These are phyloP conservation scores for Aspergillus bridgeri DNA, from an alignment of 495 filamentous ascomycete genomes.

Conservation along the genomic window DNA sequence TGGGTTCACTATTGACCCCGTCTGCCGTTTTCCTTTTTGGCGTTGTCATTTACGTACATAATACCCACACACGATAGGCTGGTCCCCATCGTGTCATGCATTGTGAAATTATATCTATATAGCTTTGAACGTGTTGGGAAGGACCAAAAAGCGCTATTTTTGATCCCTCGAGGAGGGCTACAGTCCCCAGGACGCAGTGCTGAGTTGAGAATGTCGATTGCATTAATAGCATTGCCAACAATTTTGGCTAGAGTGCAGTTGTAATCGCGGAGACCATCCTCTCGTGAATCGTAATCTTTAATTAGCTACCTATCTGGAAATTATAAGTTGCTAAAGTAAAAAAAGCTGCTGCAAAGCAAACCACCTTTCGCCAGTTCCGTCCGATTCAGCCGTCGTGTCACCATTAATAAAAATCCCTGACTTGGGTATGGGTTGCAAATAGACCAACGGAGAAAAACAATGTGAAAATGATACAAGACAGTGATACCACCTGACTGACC, in stretches of 20 bases:
- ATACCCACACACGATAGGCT: constrained; percentile 22
- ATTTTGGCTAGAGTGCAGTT: not conserved
- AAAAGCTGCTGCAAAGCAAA: not conserved
- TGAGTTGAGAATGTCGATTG: not conserved
- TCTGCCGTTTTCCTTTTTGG: not conserved
- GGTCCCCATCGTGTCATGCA: constrained; percentile 20
- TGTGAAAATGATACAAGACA: constrained; percentile 26
- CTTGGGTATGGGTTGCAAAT: not conserved
- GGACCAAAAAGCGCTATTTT: not conserved
- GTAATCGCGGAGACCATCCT: not conserved
- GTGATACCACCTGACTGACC: constrained; percentile 12
- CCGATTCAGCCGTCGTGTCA: constrained; percentile 3
- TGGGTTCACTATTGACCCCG: not conserved
- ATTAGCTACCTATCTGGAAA: constrained; percentile 15
- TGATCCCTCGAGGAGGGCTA: not conserved
- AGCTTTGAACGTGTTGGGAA: not conserved
- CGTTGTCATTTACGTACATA: constrained; percentile 10
- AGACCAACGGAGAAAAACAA: constrained; percentile 11
- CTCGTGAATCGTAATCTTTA: constrained; percentile 15
- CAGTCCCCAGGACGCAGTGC: not conserved
- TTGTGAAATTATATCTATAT: constrained; percentile 1
- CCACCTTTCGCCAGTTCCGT: constrained; percentile 1
- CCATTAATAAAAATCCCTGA: not conserved
- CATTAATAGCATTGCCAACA: not conserved
- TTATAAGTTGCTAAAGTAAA: not conserved